phyloP scores from a whole-genome alignment of 2,329 filamentous ascomycete species.

The Aspergillus proliferans region DNA sequence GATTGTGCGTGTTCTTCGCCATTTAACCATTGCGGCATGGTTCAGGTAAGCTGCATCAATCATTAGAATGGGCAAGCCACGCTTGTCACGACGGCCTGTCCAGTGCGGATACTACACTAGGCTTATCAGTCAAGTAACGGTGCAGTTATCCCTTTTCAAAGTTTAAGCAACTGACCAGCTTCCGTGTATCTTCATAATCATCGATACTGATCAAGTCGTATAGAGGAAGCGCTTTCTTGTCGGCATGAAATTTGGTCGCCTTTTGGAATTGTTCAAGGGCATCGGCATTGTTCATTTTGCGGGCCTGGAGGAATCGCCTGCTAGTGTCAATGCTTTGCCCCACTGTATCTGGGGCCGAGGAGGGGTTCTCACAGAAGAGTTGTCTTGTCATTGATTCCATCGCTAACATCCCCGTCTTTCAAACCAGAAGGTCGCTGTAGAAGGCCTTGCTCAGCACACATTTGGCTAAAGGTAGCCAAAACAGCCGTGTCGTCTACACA shows the following conservation, averaged over 20 bases:
- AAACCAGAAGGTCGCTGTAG: slow-evolving; percentile 7
- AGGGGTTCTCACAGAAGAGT: slow-evolving; percentile 8
- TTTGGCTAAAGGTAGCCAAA: not conserved
- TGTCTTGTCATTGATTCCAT: slow-evolving; percentile 13
- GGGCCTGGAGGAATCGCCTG: slow-evolving; percentile 16
- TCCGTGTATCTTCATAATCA: slow-evolving; percentile 15
- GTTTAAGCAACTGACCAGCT: slow-evolving; percentile 8
- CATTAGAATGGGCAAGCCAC: slow-evolving; percentile 15
- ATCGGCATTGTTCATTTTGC: slow-evolving; percentile 5
- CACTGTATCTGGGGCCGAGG: not conserved
- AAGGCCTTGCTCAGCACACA: slow-evolving; percentile 2
- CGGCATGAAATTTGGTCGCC: slow-evolving; percentile 7
- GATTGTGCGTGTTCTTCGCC: slow-evolving; percentile 10
- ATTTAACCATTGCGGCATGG: slow-evolving; percentile 7
- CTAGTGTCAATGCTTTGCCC: not conserved
- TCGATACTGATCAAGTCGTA: slow-evolving; percentile 13
- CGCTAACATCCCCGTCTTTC: slow-evolving; percentile 5
- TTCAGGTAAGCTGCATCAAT: slow-evolving; percentile 11
- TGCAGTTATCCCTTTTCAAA: not conserved
- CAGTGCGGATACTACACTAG: slow-evolving; percentile 20
- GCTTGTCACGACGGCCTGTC: slow-evolving; percentile 19
- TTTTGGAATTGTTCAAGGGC: slow-evolving; percentile 14
- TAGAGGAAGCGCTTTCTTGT: slow-evolving; percentile 9
- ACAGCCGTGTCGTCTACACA: not conserved
- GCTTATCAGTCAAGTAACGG: not conserved